phyloP scores from a whole-genome alignment of 768 basidiomycete genomes.

The Suillus spraguei region DNA sequence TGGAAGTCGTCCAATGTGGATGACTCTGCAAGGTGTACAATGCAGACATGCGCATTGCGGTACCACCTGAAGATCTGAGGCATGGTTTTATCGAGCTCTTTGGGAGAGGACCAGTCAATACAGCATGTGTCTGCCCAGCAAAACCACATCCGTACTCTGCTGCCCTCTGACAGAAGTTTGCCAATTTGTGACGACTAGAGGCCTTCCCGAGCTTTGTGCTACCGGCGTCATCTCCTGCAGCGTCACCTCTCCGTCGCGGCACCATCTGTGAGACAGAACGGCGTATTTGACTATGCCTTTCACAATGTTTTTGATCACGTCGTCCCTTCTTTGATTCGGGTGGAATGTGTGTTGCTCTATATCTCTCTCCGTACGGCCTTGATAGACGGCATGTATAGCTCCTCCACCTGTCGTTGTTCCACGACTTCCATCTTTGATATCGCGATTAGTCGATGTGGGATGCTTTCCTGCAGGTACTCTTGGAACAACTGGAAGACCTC shows the following conservation, averaged over 20 bases:
- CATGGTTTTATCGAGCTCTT: conserved; percentile 1
- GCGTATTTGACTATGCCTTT: conserved; percentile 26
- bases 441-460: conserved; percentile 23
- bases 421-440: conserved; percentile 19
- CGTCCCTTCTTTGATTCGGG: conserved; percentile 25
- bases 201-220: neutral
- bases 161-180: conserved; percentile 16
- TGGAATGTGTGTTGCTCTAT: conserved; percentile 25
- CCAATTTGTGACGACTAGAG: conserved; percentile 20
- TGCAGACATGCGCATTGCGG: conserved; percentile 25
- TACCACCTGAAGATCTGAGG: conserved; percentile 20
- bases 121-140: conserved; percentile 24
- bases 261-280: conserved; percentile 20
- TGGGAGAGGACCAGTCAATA: conserved; percentile 9
- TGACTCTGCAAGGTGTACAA: conserved; percentile 17
- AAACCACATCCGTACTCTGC: conserved; percentile 21
- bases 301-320: conserved; percentile 24
- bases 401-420: conserved; percentile 9
- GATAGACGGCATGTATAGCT: conserved; percentile 14
- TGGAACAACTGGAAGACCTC: conserved; percentile 22
- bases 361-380: conserved; percentile 22
- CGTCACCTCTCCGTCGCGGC: conserved; percentile 8
- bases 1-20: conserved; percentile 12
- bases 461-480: conserved; percentile 13
- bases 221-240: conserved; percentile 13